phyloP scores from a whole-genome alignment of 179 eudicot species.

The Corrigiola litoralis region DNA sequence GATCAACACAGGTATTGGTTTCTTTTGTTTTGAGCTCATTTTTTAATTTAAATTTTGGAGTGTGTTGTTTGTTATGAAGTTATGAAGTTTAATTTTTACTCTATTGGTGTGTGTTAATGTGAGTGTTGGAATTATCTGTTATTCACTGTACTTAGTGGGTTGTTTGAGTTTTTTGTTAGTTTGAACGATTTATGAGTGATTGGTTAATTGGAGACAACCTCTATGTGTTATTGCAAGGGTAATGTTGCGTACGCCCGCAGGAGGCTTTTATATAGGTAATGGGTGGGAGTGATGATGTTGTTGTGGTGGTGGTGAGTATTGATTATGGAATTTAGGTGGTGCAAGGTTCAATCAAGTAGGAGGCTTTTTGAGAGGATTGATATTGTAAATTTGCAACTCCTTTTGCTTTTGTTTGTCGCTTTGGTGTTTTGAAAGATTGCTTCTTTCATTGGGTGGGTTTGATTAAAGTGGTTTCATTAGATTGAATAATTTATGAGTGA shows the following conservation, averaged over 20 bases:
- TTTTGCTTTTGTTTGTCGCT: not conserved
- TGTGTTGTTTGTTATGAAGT: not conserved
- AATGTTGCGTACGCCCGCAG: no score
- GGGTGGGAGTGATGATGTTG: no score
- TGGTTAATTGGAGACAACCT: no score
- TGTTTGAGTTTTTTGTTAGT: no score
- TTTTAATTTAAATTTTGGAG: not conserved
- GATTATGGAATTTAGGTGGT: not conserved
- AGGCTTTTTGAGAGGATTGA: not conserved
- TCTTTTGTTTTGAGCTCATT: not conserved
- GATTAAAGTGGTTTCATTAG: not conserved
- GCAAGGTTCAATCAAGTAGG: not conserved
- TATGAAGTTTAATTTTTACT: no score
- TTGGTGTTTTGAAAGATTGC: not conserved
- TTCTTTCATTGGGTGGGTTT: not conserved
- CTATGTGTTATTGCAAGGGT: no score
- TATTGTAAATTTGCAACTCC: not conserved
- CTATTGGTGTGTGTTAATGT: no score
- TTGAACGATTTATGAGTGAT: no score
- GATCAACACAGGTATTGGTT: conserved; percentile 53
- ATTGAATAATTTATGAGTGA: not conserved
- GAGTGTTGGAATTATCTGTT: no score
- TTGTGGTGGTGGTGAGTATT: not conserved
- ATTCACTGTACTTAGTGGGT: no score
- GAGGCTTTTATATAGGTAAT: no score